phyloP scores from a whole-genome alignment of 805 yeast species.

The Candida insectalens region DNA sequence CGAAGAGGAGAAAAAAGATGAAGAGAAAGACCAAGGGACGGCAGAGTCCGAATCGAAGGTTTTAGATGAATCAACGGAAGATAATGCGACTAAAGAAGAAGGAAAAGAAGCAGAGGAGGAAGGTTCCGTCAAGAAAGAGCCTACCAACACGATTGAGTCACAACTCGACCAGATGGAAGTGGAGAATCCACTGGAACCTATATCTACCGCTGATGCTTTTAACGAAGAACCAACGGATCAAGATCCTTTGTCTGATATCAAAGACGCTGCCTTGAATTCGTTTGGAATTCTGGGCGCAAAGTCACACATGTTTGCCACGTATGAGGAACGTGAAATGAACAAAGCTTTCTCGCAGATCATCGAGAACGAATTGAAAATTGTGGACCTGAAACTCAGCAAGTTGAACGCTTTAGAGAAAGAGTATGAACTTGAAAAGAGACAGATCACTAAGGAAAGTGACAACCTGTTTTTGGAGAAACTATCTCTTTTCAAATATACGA shows the following conservation, averaged over 20 bases:
- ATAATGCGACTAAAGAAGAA: conserved; percentile 8
- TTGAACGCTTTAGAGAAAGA: conserved; percentile 55
- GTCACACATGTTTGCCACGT: conserved; percentile 68
- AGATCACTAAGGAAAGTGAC: conserved; percentile 52
- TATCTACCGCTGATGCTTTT: too few species aligned
- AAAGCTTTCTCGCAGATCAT: conserved; percentile 46
- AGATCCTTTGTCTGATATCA: conserved; percentile 25
- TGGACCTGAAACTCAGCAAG: conserved; percentile 53
- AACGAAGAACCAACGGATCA: too few species aligned
- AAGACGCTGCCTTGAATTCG: conserved; percentile 60
- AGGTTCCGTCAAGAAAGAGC: too few species aligned
- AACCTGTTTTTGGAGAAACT: conserved; percentile 58
- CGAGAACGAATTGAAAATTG: conserved; percentile 51
- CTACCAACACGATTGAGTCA: too few species aligned
- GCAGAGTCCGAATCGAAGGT: too few species aligned
- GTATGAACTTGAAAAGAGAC: conserved; percentile 53
- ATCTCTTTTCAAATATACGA: conserved; percentile 53
- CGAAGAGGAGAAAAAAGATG: too few species aligned
- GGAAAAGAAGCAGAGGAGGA: conserved; percentile 1
- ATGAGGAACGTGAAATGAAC: conserved; percentile 72
- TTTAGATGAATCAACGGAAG: too few species aligned
- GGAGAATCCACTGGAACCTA: too few species aligned
- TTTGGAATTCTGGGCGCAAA: conserved; percentile 72
- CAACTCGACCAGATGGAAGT: too few species aligned
- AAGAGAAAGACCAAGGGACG: too few species aligned